Evolutionary conservation across 345 rosid genomes (phyloP).

Genomic region (Ricinus communis): DNA sequence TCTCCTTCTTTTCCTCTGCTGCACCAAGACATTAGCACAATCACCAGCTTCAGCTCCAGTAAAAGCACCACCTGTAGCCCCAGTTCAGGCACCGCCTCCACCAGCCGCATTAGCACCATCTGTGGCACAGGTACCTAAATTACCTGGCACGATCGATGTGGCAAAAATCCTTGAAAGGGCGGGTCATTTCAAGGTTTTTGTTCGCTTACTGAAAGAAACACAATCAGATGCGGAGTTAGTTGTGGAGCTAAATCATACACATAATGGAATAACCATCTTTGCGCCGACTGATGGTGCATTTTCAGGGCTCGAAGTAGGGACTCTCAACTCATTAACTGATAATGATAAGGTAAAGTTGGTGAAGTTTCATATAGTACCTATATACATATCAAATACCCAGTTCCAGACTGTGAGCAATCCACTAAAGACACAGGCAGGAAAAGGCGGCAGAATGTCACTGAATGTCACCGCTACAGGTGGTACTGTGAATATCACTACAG

Average conservation of each 20-base stretch:
- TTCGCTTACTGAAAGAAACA: conserved; percentile 10
- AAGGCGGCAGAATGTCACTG: conserved; percentile 23
- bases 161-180: conserved; percentile 12
- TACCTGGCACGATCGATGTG: background rate
- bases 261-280: conserved; percentile 23
- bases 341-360: conserved; percentile 34
- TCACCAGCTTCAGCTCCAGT: conserved; percentile 17
- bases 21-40: conserved; percentile 1
- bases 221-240: background rate
- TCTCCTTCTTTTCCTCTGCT: conserved; percentile 6
- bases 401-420: conserved; percentile 46
- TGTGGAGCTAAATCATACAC: conserved; percentile 9
- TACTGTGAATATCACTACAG: conserved; percentile 24
- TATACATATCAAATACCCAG: conserved; percentile 24
- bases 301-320: conserved; percentile 17
- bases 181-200: conserved; percentile 4
- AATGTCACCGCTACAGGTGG: conserved; percentile 27
- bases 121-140: background rate
- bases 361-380: conserved; percentile 40
- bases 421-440: conserved; percentile 35
- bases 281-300: conserved; percentile 24
- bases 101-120: background rate
- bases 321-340: conserved; percentile 11
- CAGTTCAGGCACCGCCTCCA: background rate
- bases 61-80: conserved; percentile 1